A percentile compares a stretch with the other conserved stretches of the same genome.
These are phyloP conservation scores for Blastobotrys capitulatus DNA, from an alignment of 1,139 yeast species.

Conservation along the genomic window DNA sequence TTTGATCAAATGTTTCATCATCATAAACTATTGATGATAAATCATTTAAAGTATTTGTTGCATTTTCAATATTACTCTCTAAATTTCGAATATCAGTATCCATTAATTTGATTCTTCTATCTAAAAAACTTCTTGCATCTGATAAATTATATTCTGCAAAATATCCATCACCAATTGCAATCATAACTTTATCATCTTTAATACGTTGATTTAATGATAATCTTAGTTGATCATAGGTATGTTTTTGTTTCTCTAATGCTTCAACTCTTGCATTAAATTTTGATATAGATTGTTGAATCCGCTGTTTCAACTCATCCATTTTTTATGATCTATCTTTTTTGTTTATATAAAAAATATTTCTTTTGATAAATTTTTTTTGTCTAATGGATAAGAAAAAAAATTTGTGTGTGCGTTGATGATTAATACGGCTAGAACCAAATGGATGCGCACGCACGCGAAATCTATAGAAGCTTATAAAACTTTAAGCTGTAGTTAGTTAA, in stretches of 20 bases:
- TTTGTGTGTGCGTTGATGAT: not conserved
- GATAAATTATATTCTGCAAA: constrained; percentile 44
- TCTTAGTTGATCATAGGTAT: constrained; percentile 3
- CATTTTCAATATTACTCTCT: constrained; percentile 41
- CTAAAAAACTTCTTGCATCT: constrained; percentile 45
- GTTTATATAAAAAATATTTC: not conserved
- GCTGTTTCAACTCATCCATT: constrained; percentile 9
- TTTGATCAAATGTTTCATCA: constrained; percentile 65
- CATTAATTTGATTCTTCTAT: constrained; percentile 38
- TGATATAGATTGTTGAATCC: constrained; percentile 8
- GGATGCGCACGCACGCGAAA: not conserved
- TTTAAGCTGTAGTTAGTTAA: too few species aligned
- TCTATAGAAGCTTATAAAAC: too few species aligned
- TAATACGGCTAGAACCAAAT: not conserved
- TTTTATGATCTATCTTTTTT: not conserved
- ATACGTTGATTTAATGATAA: not conserved
- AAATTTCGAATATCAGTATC: constrained; percentile 39
- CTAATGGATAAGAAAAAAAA: not conserved
- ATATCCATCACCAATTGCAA: constrained; percentile 56
- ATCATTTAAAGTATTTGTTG: constrained; percentile 38
- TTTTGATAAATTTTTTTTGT: not conserved
- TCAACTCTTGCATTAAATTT: not conserved
- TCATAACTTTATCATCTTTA: constrained; percentile 29
- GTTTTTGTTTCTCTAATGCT: constrained; percentile 2
- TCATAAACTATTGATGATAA: constrained; percentile 21